Base-by-base conservation (phyloP, 495 filamentous ascomycete species). In the Venustampulla echinocandica region DNA sequence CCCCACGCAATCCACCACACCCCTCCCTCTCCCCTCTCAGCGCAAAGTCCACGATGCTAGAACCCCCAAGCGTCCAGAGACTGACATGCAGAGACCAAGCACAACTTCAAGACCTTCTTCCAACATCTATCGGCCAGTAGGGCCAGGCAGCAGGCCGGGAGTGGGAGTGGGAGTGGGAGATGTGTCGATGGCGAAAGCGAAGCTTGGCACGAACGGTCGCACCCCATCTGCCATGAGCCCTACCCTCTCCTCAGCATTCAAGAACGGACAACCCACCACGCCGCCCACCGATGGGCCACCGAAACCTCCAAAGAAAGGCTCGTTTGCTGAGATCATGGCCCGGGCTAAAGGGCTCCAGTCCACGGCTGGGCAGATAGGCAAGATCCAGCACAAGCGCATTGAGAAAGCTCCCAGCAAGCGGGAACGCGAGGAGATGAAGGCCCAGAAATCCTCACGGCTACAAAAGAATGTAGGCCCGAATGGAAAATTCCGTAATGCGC, bases 251-350 rank as follows among this genome's bases (percentile, higher is more conserved):
- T 40, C 37, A 40, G 28, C 38, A 4, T 42, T 54, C 21, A 53
- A 46, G n/a, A 53, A 56, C 44, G 57, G 53, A 34, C 50, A 43
- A 27, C 47, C 57, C 15, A 50, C 51, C 6, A 47, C 54, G 2
- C 48, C 57, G 27, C 42, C 25, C 6, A 42, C n/a, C 21, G 34
- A 10, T 11, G 53, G 34, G 34, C 27, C 37, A 20, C 40, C 22
- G 20, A 42, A 70, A 30, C 53, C 61, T n/a, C 75, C 71, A 10
- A 82, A 81, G 56, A 83, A 81, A 50, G 71, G 80, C 1, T 80
- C 79, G 1, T 88, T 68, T 56, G 71, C 72, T 35, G 80, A 83
- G 50, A 82, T 86, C 46, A 74, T 88, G 69, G 77, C 75, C 15
- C 69, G 77, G 46, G 84, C 77, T 6, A 70, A 79, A 56, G 72